Percentiles rank a stretch among this genome's conserved stretches.
Evolutionary conservation across 331 rosid species (phyloP).

Genomic region (Rosa hybrid): DNA sequence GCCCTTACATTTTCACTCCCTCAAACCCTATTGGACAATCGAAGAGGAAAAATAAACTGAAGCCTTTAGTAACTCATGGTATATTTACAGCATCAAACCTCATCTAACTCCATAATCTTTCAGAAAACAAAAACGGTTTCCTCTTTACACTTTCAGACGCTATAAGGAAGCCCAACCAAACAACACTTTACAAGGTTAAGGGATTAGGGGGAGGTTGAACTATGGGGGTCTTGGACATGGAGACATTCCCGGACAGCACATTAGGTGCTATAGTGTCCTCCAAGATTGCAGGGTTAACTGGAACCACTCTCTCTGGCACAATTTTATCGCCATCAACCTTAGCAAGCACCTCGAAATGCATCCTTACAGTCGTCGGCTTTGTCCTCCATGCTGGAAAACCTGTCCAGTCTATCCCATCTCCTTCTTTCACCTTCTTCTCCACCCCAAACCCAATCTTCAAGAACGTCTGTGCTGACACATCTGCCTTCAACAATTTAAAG

Average conservation of each 20-base stretch:
- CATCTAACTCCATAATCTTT: constrained; percentile 4
- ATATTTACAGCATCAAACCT: constrained; percentile 12
- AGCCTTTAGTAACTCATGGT: background rate
- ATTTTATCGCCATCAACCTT: constrained; percentile 83
- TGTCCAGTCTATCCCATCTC: constrained; percentile 50
- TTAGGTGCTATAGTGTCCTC: constrained; percentile 54
- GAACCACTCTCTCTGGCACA: constrained; percentile 71
- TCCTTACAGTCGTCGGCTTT: constrained; percentile 61
- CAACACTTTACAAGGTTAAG: constrained; percentile 44
- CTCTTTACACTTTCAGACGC: constrained; percentile 25
- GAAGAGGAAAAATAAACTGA: background rate
- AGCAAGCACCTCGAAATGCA: constrained; percentile 89
- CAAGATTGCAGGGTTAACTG: constrained; percentile 44
- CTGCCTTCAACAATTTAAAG: constrained; percentile 82
- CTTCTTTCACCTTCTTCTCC: constrained; percentile 80
- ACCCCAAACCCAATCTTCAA: constrained; percentile 80
- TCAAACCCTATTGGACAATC: background rate
- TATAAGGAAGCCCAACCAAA: constrained; percentile 2
- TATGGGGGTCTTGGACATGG: constrained; percentile 52
- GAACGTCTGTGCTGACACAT: constrained; percentile 81
- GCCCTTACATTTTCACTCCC: background rate
- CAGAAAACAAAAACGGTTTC: background rate
- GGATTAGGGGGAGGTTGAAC: constrained; percentile 60
- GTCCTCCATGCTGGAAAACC: constrained; percentile 84
- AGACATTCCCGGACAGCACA: constrained; percentile 45